Percentiles rank a stretch among this genome's conserved stretches.
These are phyloP conservation scores for Trichoderma guizhouense DNA, from an alignment of 2,329 filamentous ascomycete genomes.

Conservation along the genomic window DNA sequence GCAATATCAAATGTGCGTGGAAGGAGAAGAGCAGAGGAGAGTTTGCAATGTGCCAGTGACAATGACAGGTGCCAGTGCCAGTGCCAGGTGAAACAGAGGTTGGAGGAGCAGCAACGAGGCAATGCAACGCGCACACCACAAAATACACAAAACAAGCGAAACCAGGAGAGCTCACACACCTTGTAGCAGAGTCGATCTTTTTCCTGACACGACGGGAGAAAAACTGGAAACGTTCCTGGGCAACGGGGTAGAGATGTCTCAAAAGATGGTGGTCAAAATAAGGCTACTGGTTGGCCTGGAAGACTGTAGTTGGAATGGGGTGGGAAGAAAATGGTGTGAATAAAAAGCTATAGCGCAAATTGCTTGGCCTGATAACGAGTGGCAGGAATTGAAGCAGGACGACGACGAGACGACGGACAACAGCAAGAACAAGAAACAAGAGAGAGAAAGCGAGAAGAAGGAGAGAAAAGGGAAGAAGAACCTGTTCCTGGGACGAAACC, in stretches of 20 bases:
- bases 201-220: conserved; percentile 12
- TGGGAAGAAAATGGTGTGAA: conserved; percentile 22
- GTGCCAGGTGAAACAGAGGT: conserved; percentile 7
- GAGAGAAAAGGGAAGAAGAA: conserved; percentile 26
- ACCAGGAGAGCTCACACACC: conserved; percentile 15
- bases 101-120: conserved; percentile 18
- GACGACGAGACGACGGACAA: conserved; percentile 19
- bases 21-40: conserved; percentile 1
- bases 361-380: conserved; percentile 36
- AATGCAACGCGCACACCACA: conserved; percentile 10
- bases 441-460: conserved; percentile 19
- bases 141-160: not conserved
- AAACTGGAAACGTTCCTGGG: conserved; percentile 23
- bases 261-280: conserved; percentile 15
- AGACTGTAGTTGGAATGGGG: conserved; percentile 1
- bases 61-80: not conserved
- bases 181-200: conserved; percentile 16
- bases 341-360: conserved; percentile 29
- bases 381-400: conserved; percentile 35
- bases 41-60: not conserved
- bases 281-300: conserved; percentile 8
- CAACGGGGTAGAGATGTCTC: conserved; percentile 21
- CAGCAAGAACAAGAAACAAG: conserved; percentile 17
- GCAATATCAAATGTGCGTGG: not conserved
- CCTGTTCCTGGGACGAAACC: conserved; percentile 18